Evolutionary conservation across 1,139 yeast genomes (phyloP).

Genomic region (Hyphopichia buzzinii): DNA sequence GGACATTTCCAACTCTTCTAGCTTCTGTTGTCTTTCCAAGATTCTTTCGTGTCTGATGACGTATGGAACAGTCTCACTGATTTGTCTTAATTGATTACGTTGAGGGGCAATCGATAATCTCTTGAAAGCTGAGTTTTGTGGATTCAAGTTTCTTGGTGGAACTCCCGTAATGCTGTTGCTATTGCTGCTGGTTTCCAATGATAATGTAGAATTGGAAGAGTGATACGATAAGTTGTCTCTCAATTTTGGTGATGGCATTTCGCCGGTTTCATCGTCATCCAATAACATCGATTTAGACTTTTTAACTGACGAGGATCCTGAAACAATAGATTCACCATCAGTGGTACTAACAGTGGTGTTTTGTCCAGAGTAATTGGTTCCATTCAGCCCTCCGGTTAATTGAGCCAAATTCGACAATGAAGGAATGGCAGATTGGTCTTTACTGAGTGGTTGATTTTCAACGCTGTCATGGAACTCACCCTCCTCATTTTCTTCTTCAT

Average conservation of each 20-base stretch:
- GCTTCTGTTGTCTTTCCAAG: slow-evolving; percentile 69
- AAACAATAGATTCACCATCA: slow-evolving; percentile 22
- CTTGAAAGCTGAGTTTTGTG: slow-evolving; percentile 48
- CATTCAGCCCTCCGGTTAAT: slow-evolving; percentile 30
- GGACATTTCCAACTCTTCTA: slow-evolving; percentile 75
- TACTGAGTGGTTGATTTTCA: slow-evolving; percentile 15
- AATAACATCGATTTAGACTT: slow-evolving; percentile 37
- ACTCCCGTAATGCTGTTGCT: slow-evolving; percentile 15
- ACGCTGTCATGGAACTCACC: slow-evolving; percentile 32
- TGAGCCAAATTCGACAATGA: slow-evolving; percentile 66
- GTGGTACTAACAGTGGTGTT: slow-evolving; percentile 11
- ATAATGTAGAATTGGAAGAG: slow-evolving; percentile 32
- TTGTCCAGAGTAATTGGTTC: slow-evolving; percentile 10
- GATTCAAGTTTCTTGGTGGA: slow-evolving; percentile 36
- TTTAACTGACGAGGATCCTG: slow-evolving; percentile 21
- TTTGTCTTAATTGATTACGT: slow-evolving; percentile 67
- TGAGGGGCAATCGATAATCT: slow-evolving; percentile 60
- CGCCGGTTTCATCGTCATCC: slow-evolving; percentile 22
- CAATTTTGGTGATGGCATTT: slow-evolving; percentile 28
- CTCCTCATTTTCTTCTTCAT: slow-evolving; percentile 27
- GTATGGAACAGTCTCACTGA: slow-evolving; percentile 80
- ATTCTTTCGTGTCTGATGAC: slow-evolving; percentile 74
- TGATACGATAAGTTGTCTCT: slow-evolving; percentile 28
- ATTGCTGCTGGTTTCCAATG: slow-evolving; percentile 19
- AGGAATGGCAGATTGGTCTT: slow-evolving; percentile 40